Base-by-base conservation (phyloP, 257 asterid species). In the Gynochthodes officinalis region DNA sequence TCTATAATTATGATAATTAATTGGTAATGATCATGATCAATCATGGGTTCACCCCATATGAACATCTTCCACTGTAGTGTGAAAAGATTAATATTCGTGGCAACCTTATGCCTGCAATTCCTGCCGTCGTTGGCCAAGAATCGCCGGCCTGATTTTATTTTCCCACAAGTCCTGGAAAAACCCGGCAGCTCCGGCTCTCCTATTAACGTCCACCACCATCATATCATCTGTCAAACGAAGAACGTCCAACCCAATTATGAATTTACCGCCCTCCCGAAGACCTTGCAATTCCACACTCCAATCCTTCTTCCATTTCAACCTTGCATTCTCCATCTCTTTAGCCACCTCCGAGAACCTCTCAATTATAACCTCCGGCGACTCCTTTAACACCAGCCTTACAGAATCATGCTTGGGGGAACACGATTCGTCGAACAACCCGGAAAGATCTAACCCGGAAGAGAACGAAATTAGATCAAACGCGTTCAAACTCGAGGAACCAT, bases 381-480 rank as follows among this genome's bases (percentile, higher is more conserved):
- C 87, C 75, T 77, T 88, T 68, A 79, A 85, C 76, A 83, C 83
- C 44, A 91, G 14, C 71, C 94, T 75, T 21, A 88, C 89, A 4
- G 86, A 89, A 40, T 85, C 85, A 39, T 75, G 85, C 52, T 52
- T 71, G 14, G 86, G 60, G 28, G 50, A 57, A 55, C n/a, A 67
- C 25, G 80, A 72, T 0, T 80, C 72, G 3, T 86, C 82, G 83
- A 94, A 84, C 84, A 94, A 48, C 3, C 91, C 93, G 1, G 91
- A 79, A 1, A 94, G 86, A 67, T 94, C 84, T 57, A 94, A 77
- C 8, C 97, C 99, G 1, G 89, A 77, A 0, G 97, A 89, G 81
- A 94, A 88, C 0, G 97, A 91, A 27, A 94, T 94, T 1, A 91
- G 77, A 42, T 89, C 96, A 16, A 94, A 94, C 2, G 99, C 97